These are phyloP conservation scores for Macrophomina tecta DNA, from an alignment of 2,329 filamentous ascomycete genomes.

Conservation along the genomic window DNA sequence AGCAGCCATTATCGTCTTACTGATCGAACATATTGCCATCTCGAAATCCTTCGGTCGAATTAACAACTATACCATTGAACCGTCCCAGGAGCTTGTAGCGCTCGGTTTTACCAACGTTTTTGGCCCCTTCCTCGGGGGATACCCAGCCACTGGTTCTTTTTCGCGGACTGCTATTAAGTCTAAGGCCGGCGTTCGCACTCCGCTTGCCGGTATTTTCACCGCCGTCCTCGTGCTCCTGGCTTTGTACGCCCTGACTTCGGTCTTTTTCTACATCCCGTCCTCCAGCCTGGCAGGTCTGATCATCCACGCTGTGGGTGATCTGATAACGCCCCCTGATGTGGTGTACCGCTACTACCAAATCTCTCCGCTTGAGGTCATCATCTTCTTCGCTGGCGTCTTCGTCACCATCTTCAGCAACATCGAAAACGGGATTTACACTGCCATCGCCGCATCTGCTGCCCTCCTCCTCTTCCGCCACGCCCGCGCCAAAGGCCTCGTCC, in stretches of 20 bases:
- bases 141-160: slow-evolving; percentile 91
- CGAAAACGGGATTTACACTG: slow-evolving; percentile 87
- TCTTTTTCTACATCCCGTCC: slow-evolving; percentile 91
- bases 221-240: slow-evolving; percentile 82
- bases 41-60: slow-evolving; percentile 92
- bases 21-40: slow-evolving; percentile 95
- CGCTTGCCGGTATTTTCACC: slow-evolving; percentile 85
- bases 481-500: slow-evolving; percentile 36
- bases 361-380: slow-evolving; percentile 83
- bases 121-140: slow-evolving; percentile 85
- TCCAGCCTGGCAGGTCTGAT: slow-evolving; percentile 83
- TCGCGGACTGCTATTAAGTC: slow-evolving; percentile 93
- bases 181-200: slow-evolving; percentile 89
- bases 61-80: slow-evolving; percentile 92
- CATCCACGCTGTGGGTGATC: slow-evolving; percentile 88
- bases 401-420: slow-evolving; percentile 85
- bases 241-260: slow-evolving; percentile 80
- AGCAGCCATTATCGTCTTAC: slow-evolving; percentile 82
- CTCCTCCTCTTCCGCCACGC: slow-evolving; percentile 74
- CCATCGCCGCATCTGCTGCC: slow-evolving; percentile 75
- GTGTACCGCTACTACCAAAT: slow-evolving; percentile 93
- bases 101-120: slow-evolving; percentile 88
- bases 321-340: slow-evolving; percentile 86
- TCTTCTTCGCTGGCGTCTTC: slow-evolving; percentile 88
- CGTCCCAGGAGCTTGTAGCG: slow-evolving; percentile 91